Base-by-base conservation (phyloP, 345 rosid species). In the Sisymbrium irio region DNA sequence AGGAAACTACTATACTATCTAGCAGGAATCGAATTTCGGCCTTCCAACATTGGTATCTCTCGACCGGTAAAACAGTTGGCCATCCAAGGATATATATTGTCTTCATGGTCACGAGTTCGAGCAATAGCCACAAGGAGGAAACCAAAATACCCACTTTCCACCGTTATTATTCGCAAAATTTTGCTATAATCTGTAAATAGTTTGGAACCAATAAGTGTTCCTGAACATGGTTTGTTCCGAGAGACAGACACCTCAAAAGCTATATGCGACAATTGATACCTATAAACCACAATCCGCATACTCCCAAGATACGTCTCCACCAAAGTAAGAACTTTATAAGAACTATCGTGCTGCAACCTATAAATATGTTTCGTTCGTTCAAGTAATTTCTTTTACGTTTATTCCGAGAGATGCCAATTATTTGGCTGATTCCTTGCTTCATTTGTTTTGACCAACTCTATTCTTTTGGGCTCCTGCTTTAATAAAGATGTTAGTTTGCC, bases 401-500 rank as follows among this genome's bases (percentile, higher is more conserved):
- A 33, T 35, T 11, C 19, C 27, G 47, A 46, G 74, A 59, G 58
- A 35, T 33, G 27, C 66, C 67, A 46, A 59, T 59, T 47, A 60
- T 60, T 60, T 49, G 49, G 41, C 56, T 33, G 58, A n/a, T 70
- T 58, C 20, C 65, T 40, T 70, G 61, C 68, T 37, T 39, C 49
- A 71, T 54, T 40, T 18, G 25, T 37, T 40, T 40, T 49, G 42
- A 72, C 62, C 45, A 72, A 30, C 69, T 72, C 62, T 51, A 5
- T 41, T 62, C 27, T 14, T 72, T 72, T 72, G 17, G 55, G 40
- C 55, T 62, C 62, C 5, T 19, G 36, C 62, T 62, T 72, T 62
- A 71, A 62, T 62, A 71, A 71, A 71, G 44, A 72, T 62, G 61
- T 71, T 62, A 4, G 32, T 72, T 72, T 72, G 37, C 76, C 63